phyloP scores from a whole-genome alignment of 106 monocot species.

The Dendrobium huoshanense region DNA sequence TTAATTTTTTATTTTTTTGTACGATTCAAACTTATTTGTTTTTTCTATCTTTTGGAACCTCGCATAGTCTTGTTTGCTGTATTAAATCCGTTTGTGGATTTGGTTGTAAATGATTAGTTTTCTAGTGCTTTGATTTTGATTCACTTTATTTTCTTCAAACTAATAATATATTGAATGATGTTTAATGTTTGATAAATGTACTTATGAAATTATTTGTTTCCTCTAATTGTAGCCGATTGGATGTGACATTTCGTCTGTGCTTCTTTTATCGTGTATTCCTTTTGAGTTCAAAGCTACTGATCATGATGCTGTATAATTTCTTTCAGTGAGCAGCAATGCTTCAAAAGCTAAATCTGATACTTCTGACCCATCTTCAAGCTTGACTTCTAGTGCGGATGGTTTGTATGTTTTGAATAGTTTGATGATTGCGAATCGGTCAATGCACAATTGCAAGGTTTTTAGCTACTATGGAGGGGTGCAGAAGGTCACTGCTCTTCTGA shows the following conservation, averaged over 20 bases:
- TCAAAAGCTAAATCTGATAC: conserved; percentile 20
- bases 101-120: neutral
- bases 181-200: neutral
- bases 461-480: conserved; percentile 97
- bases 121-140: neutral
- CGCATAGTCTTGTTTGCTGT: neutral
- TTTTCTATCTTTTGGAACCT: neutral
- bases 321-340: conserved; percentile 43
- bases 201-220: neutral
- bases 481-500: conserved; percentile 85
- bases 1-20: neutral
- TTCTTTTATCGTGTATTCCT: neutral
- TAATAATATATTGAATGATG: neutral
- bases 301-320: neutral
- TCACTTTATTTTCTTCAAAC: neutral
- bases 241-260: neutral
- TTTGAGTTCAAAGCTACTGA: neutral
- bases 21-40: neutral
- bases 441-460: conserved; percentile 94
- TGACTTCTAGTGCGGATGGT: conserved; percentile 51
- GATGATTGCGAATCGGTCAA: conserved; percentile 63
- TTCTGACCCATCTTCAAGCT: conserved; percentile 35
- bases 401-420: conserved; percentile 56
- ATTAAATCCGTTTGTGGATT: neutral
- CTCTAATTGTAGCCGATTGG: neutral